Evolutionary conservation across 257 asterid species (phyloP).

Genomic region (Asclepias syriaca): DNA sequence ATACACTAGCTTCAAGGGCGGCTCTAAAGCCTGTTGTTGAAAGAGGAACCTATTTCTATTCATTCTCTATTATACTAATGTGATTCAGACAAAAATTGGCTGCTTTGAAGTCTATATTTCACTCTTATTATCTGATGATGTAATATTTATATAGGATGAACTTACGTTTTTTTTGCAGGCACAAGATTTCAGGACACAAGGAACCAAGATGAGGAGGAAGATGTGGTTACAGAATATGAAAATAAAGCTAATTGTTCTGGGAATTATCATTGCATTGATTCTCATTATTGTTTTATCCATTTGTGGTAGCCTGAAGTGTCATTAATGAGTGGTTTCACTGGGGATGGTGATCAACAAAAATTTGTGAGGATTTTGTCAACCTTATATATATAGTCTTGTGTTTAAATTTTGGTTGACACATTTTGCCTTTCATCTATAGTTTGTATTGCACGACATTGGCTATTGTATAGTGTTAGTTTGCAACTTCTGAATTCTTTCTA

Average conservation of each 20-base stretch:
- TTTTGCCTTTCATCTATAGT: conserved; percentile 22
- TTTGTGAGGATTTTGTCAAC: conserved; percentile 24
- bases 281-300: conserved; percentile 79
- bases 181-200: conserved; percentile 93
- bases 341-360: conserved; percentile 16
- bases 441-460: conserved; percentile 32
- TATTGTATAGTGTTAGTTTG: conserved; percentile 46
- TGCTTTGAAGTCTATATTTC: background rate
- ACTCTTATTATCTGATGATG: background rate
- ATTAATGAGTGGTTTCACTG: conserved; percentile 18
- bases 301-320: conserved; percentile 78
- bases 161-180: conserved; percentile 42
- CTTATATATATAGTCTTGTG: conserved; percentile 17
- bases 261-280: conserved; percentile 75
- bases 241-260: conserved; percentile 90
- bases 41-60: no score
- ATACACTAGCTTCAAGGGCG: no score
- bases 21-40: no score
- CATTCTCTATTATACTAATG: background rate
- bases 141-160: background rate
- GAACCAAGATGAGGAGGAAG: conserved; percentile 85
- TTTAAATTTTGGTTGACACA: conserved; percentile 28
- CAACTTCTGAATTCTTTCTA: conserved; percentile 27
- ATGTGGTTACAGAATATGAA: conserved; percentile 97
- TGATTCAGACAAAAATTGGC: background rate